Conservation (phyloP, 2,329 filamentous ascomycete species). For the Xylaria sp. region DNA sequence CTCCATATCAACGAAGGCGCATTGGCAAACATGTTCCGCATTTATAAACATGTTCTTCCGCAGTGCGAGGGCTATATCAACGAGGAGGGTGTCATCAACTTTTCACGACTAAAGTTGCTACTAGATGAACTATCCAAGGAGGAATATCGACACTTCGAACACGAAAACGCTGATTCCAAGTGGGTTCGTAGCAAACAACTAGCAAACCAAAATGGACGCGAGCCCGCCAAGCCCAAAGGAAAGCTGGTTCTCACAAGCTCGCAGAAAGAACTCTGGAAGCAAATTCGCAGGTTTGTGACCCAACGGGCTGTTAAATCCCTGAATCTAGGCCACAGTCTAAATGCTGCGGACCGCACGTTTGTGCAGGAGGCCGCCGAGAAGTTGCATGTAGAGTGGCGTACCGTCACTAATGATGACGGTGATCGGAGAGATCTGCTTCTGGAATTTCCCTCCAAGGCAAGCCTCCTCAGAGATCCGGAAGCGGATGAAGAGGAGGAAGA, state of each 20-base stretch:
- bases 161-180: constrained; percentile 78
- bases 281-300: constrained; percentile 76
- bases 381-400: constrained; percentile 53
- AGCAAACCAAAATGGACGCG: constrained; percentile 61
- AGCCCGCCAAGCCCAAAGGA: constrained; percentile 51
- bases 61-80: constrained; percentile 93
- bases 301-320: constrained; percentile 60
- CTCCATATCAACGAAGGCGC: constrained; percentile 98
- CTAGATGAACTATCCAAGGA: constrained; percentile 81
- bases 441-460: constrained; percentile 41
- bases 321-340: constrained; percentile 66
- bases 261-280: constrained; percentile 77
- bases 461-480: constrained; percentile 37
- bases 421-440: constrained; percentile 46
- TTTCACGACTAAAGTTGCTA: constrained; percentile 70
- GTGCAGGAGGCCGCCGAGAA: constrained; percentile 75
- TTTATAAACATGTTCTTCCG: constrained; percentile 88
- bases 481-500: constrained; percentile 57
- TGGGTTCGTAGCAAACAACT: constrained; percentile 88
- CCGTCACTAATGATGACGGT: constrained; percentile 52
- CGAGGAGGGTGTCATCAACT: constrained; percentile 85
- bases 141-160: constrained; percentile 88
- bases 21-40: constrained; percentile 91
- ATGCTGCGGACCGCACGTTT: constrained; percentile 86
- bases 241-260: constrained; percentile 69